Evolutionary conservation across 345 rosid genomes (phyloP), one percentile per base, ranked within the genome.

Genomic region (Zanthoxylum bungeanum): DNA sequence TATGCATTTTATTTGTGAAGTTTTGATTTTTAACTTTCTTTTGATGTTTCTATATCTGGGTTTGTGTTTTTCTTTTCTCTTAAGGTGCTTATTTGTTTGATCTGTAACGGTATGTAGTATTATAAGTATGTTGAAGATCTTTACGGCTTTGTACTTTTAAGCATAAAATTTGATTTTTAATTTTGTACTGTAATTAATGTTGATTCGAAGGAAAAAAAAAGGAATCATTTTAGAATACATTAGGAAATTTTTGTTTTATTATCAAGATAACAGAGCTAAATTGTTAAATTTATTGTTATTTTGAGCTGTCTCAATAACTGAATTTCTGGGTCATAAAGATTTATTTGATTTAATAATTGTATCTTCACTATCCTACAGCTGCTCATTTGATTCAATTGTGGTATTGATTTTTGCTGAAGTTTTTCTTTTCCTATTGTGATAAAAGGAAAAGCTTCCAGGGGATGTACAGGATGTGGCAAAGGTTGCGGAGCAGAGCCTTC

Each of bases 401-500:
- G n/a, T 37, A 17, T 73, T 39, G 21, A 30, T 30, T 77, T n/a
- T n/a, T 50, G 33, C 34, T 51, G n/a, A 12, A 66, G 55, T 34
- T 64, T 60, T 51, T 58, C 64, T 73, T 36, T 71, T 19, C 11
- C 11, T 42, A 14, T 31, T 28, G 6, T 28, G 17, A 9, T 37
- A 40, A 55, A 62, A 92, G 97, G 91, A 88, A 50, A 89, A 87
- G 56, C 88, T 83, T 33, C 91, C 92, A 1, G 95, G 93, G 66
- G 88, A 87, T 62, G 81, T 75, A 24, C 76, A 80, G 30, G 93
- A 89, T 74, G 70, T 76, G 66, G 86, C 83, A 60, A 82, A 76
- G 80, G 76, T 86, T 58, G 50, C 85, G 33, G 91, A 86, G 73
- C 78, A 82, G 65, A 83, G 87, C 34, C 82, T 82, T 64, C 79